A percentile compares a stretch with the other conserved stretches of the same genome.
phyloP scores from a whole-genome alignment of 2,329 filamentous ascomycete genomes.

The Septoria linicola region DNA sequence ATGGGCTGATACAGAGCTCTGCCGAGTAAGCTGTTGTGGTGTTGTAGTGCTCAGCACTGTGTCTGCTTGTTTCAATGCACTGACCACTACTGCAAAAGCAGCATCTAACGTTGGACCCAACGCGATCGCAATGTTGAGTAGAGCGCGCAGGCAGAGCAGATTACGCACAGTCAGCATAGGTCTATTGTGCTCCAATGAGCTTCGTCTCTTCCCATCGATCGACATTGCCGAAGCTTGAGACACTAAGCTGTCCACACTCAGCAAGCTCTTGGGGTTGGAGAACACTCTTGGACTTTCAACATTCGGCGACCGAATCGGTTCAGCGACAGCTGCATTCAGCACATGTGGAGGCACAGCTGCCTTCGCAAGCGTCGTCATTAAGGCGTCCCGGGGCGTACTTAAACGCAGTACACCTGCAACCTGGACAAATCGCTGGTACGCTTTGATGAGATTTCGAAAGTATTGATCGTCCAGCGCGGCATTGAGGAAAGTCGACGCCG shows the following conservation, averaged over 20 bases:
- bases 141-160: slow-evolving; percentile 80
- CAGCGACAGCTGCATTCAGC: slow-evolving; percentile 42
- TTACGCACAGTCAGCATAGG: slow-evolving; percentile 80
- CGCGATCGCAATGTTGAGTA: slow-evolving; percentile 94
- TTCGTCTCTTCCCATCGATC: slow-evolving; percentile 57
- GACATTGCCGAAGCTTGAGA: slow-evolving; percentile 55
- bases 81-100: slow-evolving; percentile 88
- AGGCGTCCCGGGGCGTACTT: slow-evolving; percentile 84
- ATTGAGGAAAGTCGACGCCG: slow-evolving; percentile 92
- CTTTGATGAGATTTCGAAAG: slow-evolving; percentile 85
- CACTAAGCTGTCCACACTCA: slow-evolving; percentile 71
- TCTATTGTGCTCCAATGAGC: slow-evolving; percentile 53
- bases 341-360: slow-evolving; percentile 83
- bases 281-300: slow-evolving; percentile 61
- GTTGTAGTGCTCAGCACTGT: slow-evolving; percentile 65
- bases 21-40: slow-evolving; percentile 31
- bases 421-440: slow-evolving; percentile 93
- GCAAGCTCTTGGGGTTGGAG: slow-evolving; percentile 67
- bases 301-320: slow-evolving; percentile 34
- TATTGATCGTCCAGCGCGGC: slow-evolving; percentile 89
- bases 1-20: slow-evolving; percentile 22
- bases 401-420: slow-evolving; percentile 86
- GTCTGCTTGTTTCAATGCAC: slow-evolving; percentile 90
- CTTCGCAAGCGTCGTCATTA: slow-evolving; percentile 90
- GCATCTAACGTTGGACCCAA: slow-evolving; percentile 80